Base-by-base conservation (phyloP, 2,329 filamentous ascomycete genomes). In the Aureobasidium sp. region DNA sequence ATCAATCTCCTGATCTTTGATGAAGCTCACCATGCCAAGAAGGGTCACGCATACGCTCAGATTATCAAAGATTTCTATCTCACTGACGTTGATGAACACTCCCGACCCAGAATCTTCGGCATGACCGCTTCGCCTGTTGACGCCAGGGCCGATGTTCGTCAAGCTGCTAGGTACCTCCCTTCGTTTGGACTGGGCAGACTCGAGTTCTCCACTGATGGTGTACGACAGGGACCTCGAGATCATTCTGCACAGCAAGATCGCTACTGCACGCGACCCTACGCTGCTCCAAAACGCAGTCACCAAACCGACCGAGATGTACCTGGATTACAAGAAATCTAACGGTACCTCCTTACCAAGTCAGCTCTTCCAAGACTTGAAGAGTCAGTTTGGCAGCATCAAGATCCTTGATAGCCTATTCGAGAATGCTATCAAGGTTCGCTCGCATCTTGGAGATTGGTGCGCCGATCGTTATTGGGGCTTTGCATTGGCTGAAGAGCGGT, bases 81-180 rank as follows among this genome's bases (percentile, higher is more conserved):
- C 1, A 74, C 80, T 2, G 77, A 80, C 34, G 67, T 72, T 1
- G 75, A 79, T 0, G 65, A 72, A 0, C 68, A 70, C 0, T 76
- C 75, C 52, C 81, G 85, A 5, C 94, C 94, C 4, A 87, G 87
- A 41, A 86, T 99, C 22, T 89, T 99, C 67, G 93, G 93, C 29
- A 97, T 97, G 93, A 99, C 94, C 1, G 94, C 94, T 8, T 97
- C 94, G 0, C 94, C 94, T 0, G 87, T 97, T 2, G 92, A 97
- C 75, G 86, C 90, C 0, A 88, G 90, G 69, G 82, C 83, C 0
- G 86, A 96, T 66, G 82, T 96, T 31, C 78, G 80, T 17, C 79
- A 84, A 64, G 90, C 89, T 41, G 89, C 90, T 0, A 77, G 78
- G 64, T 80, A 34, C 5, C 17, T 34, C 20, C 8, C 29, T 55